These are phyloP conservation scores for Hypoxylon rubiginosum DNA, from an alignment of 2,329 filamentous ascomycete species.

Conservation along the genomic window DNA sequence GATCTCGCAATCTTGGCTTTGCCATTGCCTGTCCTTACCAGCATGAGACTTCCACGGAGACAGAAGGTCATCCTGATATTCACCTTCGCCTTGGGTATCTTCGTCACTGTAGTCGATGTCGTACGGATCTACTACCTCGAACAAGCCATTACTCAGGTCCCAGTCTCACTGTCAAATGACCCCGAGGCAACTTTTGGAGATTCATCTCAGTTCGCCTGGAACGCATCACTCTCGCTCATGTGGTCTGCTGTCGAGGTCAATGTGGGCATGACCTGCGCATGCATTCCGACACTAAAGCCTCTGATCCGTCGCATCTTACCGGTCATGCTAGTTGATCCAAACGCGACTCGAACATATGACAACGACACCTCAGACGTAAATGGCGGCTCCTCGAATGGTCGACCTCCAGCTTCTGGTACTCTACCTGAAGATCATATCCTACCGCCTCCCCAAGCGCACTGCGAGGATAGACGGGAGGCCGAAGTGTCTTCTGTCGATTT, in stretches of 20 bases:
- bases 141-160: constrained; percentile 68
- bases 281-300: constrained; percentile 92
- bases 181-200: constrained; percentile 64
- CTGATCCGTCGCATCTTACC: constrained; percentile 77
- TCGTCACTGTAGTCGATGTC: constrained; percentile 89
- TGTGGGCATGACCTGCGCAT: constrained; percentile 88
- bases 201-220: constrained; percentile 73
- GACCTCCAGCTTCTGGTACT: constrained; percentile 18
- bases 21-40: constrained; percentile 88
- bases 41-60: constrained; percentile 84
- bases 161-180: constrained; percentile 55
- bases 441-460: constrained; percentile 32
- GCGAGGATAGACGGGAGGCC: constrained; percentile 44
- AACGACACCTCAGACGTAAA: constrained; percentile 43
- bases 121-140: constrained; percentile 92
- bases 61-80: constrained; percentile 90
- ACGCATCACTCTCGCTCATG: constrained; percentile 88
- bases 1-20: constrained; percentile 89
- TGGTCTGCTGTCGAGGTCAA: constrained; percentile 96
- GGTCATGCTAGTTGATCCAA: constrained; percentile 66
- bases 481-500: constrained; percentile 60
- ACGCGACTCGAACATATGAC: constrained; percentile 55
- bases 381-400: constrained; percentile 43
- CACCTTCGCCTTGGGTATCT: constrained; percentile 88
- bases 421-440: constrained; percentile 25